These are phyloP conservation scores for Umbelopsis sp. DNA, from an alignment of 371 early-diverging fungal genomes.

Conservation along the genomic window DNA sequence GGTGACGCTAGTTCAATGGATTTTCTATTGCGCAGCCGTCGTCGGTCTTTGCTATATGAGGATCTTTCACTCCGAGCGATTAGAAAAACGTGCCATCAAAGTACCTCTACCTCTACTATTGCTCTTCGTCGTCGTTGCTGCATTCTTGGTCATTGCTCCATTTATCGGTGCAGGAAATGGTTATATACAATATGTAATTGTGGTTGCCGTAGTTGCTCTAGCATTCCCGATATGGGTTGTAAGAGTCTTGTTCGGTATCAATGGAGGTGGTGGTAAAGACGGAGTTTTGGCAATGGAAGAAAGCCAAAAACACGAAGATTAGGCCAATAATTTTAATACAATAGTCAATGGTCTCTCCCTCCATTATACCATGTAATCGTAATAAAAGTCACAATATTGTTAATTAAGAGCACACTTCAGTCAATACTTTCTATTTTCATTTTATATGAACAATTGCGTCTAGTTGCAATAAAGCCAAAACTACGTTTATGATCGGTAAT, in stretches of 20 bases:
- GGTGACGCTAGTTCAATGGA: slow-evolving; percentile 11
- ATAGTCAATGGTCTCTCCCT: too few species aligned
- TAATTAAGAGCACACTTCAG: neutral
- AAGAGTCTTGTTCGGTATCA: neutral
- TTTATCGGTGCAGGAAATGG: slow-evolving; percentile 3
- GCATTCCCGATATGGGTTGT: slow-evolving; percentile 10
- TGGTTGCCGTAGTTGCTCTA: neutral
- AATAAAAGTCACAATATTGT: neutral
- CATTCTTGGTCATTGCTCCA: slow-evolving; percentile 9
- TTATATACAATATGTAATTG: neutral
- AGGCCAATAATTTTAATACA: neutral
- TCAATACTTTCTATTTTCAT: neutral
- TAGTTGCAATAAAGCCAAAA: neutral
- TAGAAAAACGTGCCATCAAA: neutral
- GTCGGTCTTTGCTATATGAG: slow-evolving; percentile 10
- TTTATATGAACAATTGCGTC: neutral
- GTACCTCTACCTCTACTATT: neutral
- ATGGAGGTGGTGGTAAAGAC: slow-evolving; percentile 12
- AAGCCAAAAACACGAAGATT: neutral
- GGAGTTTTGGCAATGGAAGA: neutral
- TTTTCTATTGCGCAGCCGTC: neutral
- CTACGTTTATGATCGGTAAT: slow-evolving; percentile 73
- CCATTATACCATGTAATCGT: too few species aligned
- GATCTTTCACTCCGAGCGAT: neutral
- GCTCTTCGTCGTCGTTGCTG: neutral